phyloP scores from a whole-genome alignment of 371 early-diverging fungal genomes.

The Batrachochytrium dendrobatidis region DNA sequence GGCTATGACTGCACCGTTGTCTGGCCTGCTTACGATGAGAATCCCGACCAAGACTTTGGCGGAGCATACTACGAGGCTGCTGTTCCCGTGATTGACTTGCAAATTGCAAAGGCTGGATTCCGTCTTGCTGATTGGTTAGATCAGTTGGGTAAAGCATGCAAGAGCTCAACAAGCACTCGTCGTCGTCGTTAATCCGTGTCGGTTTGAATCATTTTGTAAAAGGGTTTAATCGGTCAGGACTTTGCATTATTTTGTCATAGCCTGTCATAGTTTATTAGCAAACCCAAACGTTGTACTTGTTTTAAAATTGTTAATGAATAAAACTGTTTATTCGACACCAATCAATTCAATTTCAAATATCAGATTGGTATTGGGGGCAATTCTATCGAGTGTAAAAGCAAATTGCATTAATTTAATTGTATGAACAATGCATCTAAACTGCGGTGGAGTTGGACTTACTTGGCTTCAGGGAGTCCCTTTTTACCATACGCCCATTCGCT shows the following conservation, averaged over 20 bases:
- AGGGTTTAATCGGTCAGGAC: too few species aligned
- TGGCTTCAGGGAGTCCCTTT: slow-evolving; percentile 42
- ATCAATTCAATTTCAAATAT: slow-evolving; percentile 49
- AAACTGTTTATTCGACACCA: slow-evolving; percentile 26
- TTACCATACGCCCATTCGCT: slow-evolving; percentile 52
- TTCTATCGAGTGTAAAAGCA: too few species aligned
- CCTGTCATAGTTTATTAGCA: too few species aligned
- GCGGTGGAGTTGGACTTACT: background rate
- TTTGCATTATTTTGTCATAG: too few species aligned
- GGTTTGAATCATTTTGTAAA: too few species aligned
- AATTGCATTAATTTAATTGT: too few species aligned
- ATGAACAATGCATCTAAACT: background rate
- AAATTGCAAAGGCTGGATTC: slow-evolving; percentile 23
- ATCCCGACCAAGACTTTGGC: slow-evolving; percentile 18
- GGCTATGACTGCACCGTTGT: slow-evolving; percentile 30
- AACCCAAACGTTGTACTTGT: too few species aligned
- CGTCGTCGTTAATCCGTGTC: too few species aligned
- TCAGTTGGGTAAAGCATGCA: slow-evolving; percentile 1
- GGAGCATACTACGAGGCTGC: slow-evolving; percentile 11
- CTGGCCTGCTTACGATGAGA: slow-evolving; percentile 23
- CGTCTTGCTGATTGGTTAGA: slow-evolving; percentile 15
- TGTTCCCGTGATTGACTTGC: slow-evolving; percentile 9
- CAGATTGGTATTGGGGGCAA: slow-evolving; percentile 42
- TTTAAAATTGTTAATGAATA: too few species aligned
- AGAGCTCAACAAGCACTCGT: too few species aligned